Base-by-base conservation (phyloP, 164 flowering plant species). In the Dillenia suffruticosa region DNA sequence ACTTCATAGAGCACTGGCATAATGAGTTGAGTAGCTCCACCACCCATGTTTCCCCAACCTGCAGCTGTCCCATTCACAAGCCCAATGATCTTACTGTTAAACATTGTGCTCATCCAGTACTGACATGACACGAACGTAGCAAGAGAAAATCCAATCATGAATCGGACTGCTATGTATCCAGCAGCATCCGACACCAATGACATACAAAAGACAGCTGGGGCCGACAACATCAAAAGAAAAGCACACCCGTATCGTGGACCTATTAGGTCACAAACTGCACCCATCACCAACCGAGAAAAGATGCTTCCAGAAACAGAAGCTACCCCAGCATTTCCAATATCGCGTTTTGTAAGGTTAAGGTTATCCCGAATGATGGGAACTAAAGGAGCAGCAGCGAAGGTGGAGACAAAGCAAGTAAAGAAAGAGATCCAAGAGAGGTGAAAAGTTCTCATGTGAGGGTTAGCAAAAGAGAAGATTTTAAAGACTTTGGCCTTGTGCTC, bases 21-120 rank as follows among this genome's bases (percentile, higher is more conserved):
- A 2, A 88, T 9, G 9, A 90, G 84, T 63, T 90, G 97, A 51
- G 94, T 84, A 12, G 80, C 85, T 1, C 97, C 97, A 26, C 92
- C 94, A 4, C 97, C 95, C 92, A 88, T 86, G 59, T 88, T 78
- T 0, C 94, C 97, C 97, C 97, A 90, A 19, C 97, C 95, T 0
- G 77, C 94, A 0, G 93, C 88, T 0, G 77, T 72, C 8, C 93
- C 96, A 56, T 90, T 90, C 2, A 80, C 97, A 9, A 79, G 71
- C 44, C 95, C 95, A 5, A 90, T 78, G 19, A 90, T 82, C 76
- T 79, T 68, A 17, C 88, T 61, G 51, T 74, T 79, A 63, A 90
- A 87, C 96, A 87, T 88, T 19, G 78, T 70, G 70, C 88, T 87
- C 83, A 78, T 90, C 96, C 96, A 90, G 63, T 75, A 90, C 64